These are phyloP conservation scores for Alloascoidea africana DNA, from an alignment of 805 yeast species.

Conservation along the genomic window DNA sequence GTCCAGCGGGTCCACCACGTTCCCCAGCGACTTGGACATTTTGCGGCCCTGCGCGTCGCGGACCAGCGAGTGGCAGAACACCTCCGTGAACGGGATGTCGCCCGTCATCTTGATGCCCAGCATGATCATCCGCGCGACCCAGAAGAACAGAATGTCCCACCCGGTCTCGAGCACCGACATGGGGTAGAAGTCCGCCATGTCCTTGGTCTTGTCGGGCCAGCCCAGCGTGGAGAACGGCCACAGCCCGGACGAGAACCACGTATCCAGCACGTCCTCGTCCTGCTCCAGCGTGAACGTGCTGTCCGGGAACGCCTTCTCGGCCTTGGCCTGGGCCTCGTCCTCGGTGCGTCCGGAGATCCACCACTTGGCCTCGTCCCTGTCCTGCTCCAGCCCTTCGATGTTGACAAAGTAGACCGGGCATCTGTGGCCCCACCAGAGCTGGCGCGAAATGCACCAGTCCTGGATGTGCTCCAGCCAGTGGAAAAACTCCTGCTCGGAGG, in stretches of 20 bases:
- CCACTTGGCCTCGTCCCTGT: slow-evolving; percentile 42
- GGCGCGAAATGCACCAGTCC: slow-evolving; percentile 98
- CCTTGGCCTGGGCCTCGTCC: slow-evolving; percentile 79
- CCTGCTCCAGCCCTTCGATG: slow-evolving; percentile 54
- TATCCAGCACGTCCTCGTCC: slow-evolving; percentile 96
- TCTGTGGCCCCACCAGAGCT: slow-evolving; percentile 94
- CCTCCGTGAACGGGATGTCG: slow-evolving; percentile 84
- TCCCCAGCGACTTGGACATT: slow-evolving; percentile 96
- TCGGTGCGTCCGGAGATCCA: slow-evolving; percentile 86
- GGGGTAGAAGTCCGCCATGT: slow-evolving; percentile 70
- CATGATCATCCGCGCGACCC: slow-evolving; percentile 96
- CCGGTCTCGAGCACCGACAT: slow-evolving; percentile 95
- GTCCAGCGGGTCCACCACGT: slow-evolving; percentile 91
- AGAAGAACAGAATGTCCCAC: slow-evolving; percentile 98
- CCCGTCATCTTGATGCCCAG: slow-evolving; percentile 86
- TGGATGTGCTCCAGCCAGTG: slow-evolving; percentile 93
- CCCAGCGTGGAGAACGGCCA: slow-evolving; percentile 97
- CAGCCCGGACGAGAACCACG: slow-evolving; percentile 96
- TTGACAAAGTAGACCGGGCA: slow-evolving; percentile 88
- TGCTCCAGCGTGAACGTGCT: slow-evolving; percentile 66
- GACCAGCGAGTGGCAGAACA: slow-evolving; percentile 94
- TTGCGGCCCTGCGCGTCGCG: slow-evolving; percentile 99
- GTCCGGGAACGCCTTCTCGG: slow-evolving; percentile 55
- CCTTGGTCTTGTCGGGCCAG: slow-evolving; percentile 75
- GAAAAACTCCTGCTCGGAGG: slow-evolving; percentile 87